These are phyloP conservation scores for Hypoxylon sp. DNA, from an alignment of 2,329 filamentous ascomycete genomes.

Conservation along the genomic window DNA sequence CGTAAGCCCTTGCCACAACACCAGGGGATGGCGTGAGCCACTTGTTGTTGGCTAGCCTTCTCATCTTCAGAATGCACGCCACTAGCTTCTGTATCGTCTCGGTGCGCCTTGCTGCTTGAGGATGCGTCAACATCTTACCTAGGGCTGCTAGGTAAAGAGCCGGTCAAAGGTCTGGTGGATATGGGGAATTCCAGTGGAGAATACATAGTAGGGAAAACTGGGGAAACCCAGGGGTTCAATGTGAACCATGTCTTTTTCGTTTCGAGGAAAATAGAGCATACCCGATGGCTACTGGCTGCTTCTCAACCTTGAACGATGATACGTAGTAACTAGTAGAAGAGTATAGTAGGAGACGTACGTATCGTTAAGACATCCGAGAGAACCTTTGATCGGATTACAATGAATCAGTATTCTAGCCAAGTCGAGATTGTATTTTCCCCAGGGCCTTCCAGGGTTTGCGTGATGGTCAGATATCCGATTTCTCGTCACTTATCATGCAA, in stretches of 20 bases:
- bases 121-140: slow-evolving; percentile 40
- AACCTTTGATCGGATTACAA: slow-evolving; percentile 18
- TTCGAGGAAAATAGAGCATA: slow-evolving; percentile 25
- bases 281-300: slow-evolving; percentile 16
- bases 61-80: slow-evolving; percentile 19
- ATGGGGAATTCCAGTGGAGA: slow-evolving; percentile 23
- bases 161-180: slow-evolving; percentile 35
- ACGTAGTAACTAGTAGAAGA: slow-evolving; percentile 13
- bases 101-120: slow-evolving; percentile 29
- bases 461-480: slow-evolving; percentile 1
- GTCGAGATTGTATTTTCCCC: slow-evolving; percentile 11
- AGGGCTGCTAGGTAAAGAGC: slow-evolving; percentile 27
- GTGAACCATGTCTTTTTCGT: slow-evolving; percentile 35
- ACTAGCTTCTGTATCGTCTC: slow-evolving; percentile 23
- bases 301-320: slow-evolving; percentile 30
- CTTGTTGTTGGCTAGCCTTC: slow-evolving; percentile 9
- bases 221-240: slow-evolving; percentile 30
- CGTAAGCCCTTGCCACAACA: slow-evolving; percentile 24
- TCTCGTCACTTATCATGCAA: slow-evolving; percentile 12
- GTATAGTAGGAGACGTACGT: not conserved
- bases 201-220: slow-evolving; percentile 34
- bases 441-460: slow-evolving; percentile 6
- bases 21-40: slow-evolving; percentile 21
- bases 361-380: slow-evolving; percentile 6
- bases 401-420: slow-evolving; percentile 25